A percentile compares a stretch with the other conserved stretches of the same genome.
phyloP scores from a whole-genome alignment of 2,329 filamentous ascomycete species.

The Grosmannia huntii region DNA sequence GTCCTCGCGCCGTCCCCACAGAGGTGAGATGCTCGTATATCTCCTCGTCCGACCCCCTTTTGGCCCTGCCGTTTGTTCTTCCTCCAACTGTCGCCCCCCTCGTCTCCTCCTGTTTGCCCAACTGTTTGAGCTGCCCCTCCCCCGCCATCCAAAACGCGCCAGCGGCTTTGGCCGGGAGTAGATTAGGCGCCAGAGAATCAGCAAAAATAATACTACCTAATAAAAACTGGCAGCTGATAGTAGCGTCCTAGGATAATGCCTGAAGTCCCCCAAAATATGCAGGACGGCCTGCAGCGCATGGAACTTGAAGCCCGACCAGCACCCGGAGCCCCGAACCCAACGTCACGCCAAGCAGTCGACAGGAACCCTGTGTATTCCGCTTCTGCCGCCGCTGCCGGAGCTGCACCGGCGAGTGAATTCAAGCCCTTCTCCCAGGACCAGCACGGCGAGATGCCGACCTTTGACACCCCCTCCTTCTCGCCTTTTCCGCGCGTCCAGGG shows the following conservation, averaged over 20 bases:
- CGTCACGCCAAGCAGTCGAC: not conserved
- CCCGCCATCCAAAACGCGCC: conserved; percentile 6
- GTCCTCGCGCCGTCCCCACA: conserved; percentile 42
- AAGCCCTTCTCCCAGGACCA: conserved; percentile 28
- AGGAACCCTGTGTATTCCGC: not conserved
- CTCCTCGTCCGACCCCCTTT: not conserved
- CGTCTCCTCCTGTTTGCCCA: not conserved
- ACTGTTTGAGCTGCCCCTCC: conserved; percentile 5
- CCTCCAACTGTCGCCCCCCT: not conserved
- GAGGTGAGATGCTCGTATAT: conserved; percentile 28
- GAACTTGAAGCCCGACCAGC: conserved; percentile 60
- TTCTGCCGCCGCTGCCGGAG: conserved; percentile 4
- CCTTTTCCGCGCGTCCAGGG: conserved; percentile 80
- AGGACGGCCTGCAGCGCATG: conserved; percentile 82
- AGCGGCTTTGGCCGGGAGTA: conserved; percentile 4
- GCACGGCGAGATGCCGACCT: conserved; percentile 23
- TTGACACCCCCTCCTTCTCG: conserved; percentile 66
- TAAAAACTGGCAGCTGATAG: conserved; percentile 20
- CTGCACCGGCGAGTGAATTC: conserved; percentile 17
- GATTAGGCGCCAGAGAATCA: conserved; percentile 6
- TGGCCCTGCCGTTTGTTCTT: not conserved
- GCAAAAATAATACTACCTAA: conserved; percentile 1
- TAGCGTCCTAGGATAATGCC: conserved; percentile 61
- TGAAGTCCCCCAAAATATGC: conserved; percentile 93
- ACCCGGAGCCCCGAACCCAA: not conserved